Evolutionary conservation across 2,329 filamentous ascomycete genomes (phyloP), one percentile per base, ranked within the genome.

Genomic region (Lachnellula subtilissima): DNA sequence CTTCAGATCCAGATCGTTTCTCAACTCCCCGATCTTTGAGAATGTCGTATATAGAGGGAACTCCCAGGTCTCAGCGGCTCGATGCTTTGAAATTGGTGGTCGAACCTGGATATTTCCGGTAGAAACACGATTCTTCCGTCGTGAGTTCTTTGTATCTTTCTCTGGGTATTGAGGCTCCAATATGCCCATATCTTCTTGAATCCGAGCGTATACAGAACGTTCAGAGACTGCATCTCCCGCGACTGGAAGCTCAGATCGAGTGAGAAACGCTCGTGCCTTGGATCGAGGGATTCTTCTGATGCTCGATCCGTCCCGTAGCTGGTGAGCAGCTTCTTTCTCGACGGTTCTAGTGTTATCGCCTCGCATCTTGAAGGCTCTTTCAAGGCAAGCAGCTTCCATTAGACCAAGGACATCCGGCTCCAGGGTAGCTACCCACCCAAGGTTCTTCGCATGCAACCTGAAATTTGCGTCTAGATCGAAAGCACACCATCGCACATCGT

Each of bases 1-100:
- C 6, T 28, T 19, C 14, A 70, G 59, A 54, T 70, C 67, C 1
- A 39, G 42, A 52, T 69, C 67, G 35, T 65, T 62, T 32, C 67
- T 64, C n/a, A 68, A 39, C 43, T 66, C 61, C 14, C 68, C 64
- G 9, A 70, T 61, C 22, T 54, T 58, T 25, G 57, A 46, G 17
- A 65, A 62, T 5, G 52, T 54, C 4, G 58, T 64, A 22, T 60
- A 61, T 8, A 55, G 54, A 3, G 50, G 11, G 11, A 63, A 67
- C 8, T 69, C 66, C 66, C 65, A 67, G 2, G 57, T 63, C 39
- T 62, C 48, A 8, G 45, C 15, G 28, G 46, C 37, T 40, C 35
- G 25, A 32, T 19, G 48, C 22, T 53, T 51, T 8, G 14, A 37
- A 22, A 19, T 5, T 17, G 17, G 9, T 32, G 3, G 28, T 32